A percentile compares a stretch with the other conserved stretches of the same genome.
Evolutionary conservation across 2,329 filamentous ascomycete species (phyloP).

Genomic region (Sarocladium brachiariae): DNA sequence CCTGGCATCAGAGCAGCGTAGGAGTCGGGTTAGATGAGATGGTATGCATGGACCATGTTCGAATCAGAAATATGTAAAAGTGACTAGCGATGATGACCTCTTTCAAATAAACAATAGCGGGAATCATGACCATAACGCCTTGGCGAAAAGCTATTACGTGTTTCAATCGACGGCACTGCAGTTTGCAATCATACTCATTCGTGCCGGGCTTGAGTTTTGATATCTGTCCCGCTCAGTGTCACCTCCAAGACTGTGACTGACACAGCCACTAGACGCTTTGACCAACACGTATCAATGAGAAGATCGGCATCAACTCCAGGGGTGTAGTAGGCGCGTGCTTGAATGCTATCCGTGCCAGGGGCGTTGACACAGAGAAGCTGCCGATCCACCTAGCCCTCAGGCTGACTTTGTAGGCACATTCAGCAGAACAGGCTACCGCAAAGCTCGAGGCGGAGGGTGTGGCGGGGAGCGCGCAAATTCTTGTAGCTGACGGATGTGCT

Average conservation of each 20-base stretch:
- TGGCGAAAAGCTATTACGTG: too few relatives aligned
- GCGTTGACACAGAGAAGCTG: slow-evolving; percentile 42
- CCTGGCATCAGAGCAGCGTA: background rate
- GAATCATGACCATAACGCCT: background rate
- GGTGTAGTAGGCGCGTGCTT: slow-evolving; percentile 54
- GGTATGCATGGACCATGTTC: background rate
- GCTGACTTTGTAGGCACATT: slow-evolving; percentile 43
- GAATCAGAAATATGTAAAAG: too few relatives aligned
- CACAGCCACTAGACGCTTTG: slow-evolving; percentile 22
- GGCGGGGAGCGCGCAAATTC: slow-evolving; percentile 12
- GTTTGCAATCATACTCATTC: too few relatives aligned
- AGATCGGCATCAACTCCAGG: slow-evolving; percentile 55
- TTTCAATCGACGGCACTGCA: too few relatives aligned
- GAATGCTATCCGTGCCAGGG: slow-evolving; percentile 54
- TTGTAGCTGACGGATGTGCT: slow-evolving; percentile 10
- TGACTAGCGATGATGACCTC: too few relatives aligned
- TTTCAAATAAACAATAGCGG: too few relatives aligned
- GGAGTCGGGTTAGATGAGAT: background rate
- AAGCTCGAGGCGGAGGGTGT: slow-evolving; percentile 7
- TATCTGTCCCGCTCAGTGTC: too few relatives aligned
- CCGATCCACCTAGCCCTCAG: slow-evolving; percentile 58
- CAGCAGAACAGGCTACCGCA: slow-evolving; percentile 14
- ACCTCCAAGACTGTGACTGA: background rate
- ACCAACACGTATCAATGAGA: slow-evolving; percentile 55
- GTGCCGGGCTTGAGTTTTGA: too few relatives aligned